Evolutionary conservation across 2,329 filamentous ascomycete genomes (phyloP).

Genomic region (Thermomyces lanuginosus): DNA sequence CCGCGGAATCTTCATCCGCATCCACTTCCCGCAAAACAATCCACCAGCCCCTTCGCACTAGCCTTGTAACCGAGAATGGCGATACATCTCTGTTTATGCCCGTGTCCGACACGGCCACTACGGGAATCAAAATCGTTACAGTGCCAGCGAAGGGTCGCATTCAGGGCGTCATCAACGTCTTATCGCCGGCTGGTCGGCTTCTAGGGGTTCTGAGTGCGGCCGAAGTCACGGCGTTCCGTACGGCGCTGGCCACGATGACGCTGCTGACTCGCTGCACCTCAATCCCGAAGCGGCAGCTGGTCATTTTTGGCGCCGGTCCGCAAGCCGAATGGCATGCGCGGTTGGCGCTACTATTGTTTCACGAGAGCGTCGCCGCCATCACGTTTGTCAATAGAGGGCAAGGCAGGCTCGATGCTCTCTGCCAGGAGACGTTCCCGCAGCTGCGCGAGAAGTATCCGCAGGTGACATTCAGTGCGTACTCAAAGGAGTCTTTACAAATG

Average conservation of each 20-base stretch:
- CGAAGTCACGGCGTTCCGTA: constrained; percentile 65
- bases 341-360: constrained; percentile 33
- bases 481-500: constrained; percentile 35
- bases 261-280: constrained; percentile 36
- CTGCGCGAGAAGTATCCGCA: constrained; percentile 22
- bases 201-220: constrained; percentile 55
- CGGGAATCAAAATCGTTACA: constrained; percentile 59
- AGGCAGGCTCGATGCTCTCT: constrained; percentile 40
- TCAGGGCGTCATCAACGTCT: constrained; percentile 54
- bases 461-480: constrained; percentile 18
- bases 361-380: constrained; percentile 39
- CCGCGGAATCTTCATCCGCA: constrained; percentile 8
- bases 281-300: constrained; percentile 20
- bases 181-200: constrained; percentile 44
- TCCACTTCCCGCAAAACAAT: no score
- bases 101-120: constrained; percentile 44
- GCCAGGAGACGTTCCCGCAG: constrained; percentile 14
- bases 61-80: constrained; percentile 23
- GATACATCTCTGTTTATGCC: constrained; percentile 59
- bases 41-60: constrained; percentile 29
- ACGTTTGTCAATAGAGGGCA: constrained; percentile 58
- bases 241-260: constrained; percentile 54
- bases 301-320: constrained; percentile 35
- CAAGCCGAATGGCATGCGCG: constrained; percentile 37
- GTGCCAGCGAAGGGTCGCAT: constrained; percentile 33